Conservation (phyloP, 257 asterid genomes). For the Rubia yunnanensis region DNA sequence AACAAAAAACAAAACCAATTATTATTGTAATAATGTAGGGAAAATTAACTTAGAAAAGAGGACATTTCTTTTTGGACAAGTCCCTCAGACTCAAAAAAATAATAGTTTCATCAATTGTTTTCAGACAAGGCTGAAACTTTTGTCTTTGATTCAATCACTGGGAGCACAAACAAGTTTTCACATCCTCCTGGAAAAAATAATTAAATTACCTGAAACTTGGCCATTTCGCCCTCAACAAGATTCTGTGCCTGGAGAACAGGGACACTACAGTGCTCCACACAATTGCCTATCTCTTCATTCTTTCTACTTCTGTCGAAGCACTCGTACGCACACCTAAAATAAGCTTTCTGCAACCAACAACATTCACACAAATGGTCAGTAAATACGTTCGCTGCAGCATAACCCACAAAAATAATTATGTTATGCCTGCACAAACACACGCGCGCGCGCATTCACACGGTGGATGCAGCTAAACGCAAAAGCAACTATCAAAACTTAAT, state of each 20-base stretch:
- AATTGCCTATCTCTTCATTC: constrained; percentile 57
- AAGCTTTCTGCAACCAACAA: constrained; percentile 62
- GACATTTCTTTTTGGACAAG: neutral
- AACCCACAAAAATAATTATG: neutral
- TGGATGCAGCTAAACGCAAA: neutral
- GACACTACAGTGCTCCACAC: constrained; percentile 87
- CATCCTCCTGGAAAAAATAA: neutral
- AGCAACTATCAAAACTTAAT: neutral
- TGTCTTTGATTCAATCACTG: constrained; percentile 3
- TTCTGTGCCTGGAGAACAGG: constrained; percentile 81
- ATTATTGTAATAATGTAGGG: too few species aligned
- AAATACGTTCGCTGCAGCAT: constrained; percentile 60
- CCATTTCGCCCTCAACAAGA: constrained; percentile 81
- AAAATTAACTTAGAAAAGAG: neutral
- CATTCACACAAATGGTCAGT: neutral
- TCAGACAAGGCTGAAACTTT: constrained; percentile 17
- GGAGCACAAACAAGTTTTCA: constrained; percentile 1
- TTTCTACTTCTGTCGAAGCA: constrained; percentile 73
- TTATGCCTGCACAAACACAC: neutral
- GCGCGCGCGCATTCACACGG: neutral
- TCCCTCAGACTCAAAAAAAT: constrained; percentile 3
- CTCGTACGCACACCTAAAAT: constrained; percentile 86
- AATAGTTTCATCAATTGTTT: neutral
- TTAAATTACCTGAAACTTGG: constrained; percentile 38
- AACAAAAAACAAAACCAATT: neutral